phyloP scores from a whole-genome alignment of 345 rosid species.

The Cardamine occulta region DNA sequence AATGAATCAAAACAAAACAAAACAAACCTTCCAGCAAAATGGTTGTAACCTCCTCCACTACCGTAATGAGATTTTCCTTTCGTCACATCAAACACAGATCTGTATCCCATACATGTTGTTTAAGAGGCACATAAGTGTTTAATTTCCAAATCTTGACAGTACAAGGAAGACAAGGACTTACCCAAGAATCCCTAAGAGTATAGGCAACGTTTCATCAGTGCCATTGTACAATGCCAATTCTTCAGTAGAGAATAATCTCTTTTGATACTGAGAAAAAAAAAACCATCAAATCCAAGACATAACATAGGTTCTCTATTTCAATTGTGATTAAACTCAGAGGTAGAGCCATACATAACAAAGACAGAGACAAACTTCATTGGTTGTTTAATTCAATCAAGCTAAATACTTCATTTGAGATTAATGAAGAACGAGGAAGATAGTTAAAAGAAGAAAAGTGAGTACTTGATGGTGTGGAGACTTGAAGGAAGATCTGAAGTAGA shows the following conservation, averaged over 20 bases:
- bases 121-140: not conserved
- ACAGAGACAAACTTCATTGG: not conserved
- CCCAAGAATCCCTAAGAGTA: conserved; percentile 91
- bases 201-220: conserved; percentile 70
- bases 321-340: not conserved
- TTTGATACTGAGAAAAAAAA: not conserved
- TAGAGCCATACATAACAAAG: conserved; percentile 10
- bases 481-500: conserved; percentile 51
- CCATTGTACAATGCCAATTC: conserved; percentile 79
- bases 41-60: conserved; percentile 83
- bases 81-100: conserved; percentile 93
- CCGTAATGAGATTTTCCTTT: conserved; percentile 96
- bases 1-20: not conserved
- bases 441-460: conserved; percentile 10
- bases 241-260: conserved; percentile 73
- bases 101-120: conserved; percentile 36
- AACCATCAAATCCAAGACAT: conserved; percentile 8
- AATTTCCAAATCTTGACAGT: not conserved
- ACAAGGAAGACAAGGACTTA: conserved; percentile 32
- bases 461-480: conserved; percentile 52
- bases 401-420: not conserved
- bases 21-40: conserved; percentile 90
- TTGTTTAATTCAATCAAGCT: not conserved
- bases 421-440: not conserved
- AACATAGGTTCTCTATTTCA: not conserved